Conservation (phyloP, 2,329 filamentous ascomycete genomes). For the Beauveria sp. region DNA sequence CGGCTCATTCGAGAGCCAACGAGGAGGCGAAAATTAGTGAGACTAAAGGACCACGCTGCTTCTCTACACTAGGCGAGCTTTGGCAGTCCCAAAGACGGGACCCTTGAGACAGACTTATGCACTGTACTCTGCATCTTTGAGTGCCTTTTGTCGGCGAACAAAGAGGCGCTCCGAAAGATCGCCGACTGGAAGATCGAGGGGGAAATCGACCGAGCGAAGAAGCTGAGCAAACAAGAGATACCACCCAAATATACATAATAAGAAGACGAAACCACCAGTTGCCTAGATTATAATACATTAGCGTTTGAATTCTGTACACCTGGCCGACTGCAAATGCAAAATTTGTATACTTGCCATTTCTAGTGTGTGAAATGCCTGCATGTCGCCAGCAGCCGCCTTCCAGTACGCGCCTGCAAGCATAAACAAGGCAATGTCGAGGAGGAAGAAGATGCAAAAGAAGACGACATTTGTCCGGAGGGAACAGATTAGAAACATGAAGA, state of each 20-base stretch:
- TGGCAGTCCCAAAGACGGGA: not conserved
- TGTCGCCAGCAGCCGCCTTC: slow-evolving; percentile 14
- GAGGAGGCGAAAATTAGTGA: too few species aligned
- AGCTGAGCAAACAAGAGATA: slow-evolving; percentile 8
- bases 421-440: slow-evolving; percentile 46
- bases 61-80: not conserved
- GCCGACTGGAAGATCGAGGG: slow-evolving; percentile 3
- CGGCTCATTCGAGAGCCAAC: not conserved
- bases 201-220: slow-evolving; percentile 1
- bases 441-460: slow-evolving; percentile 58
- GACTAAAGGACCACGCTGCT: not conserved
- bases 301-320: not conserved
- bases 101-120: not conserved
- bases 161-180: not conserved
- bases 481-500: slow-evolving; percentile 56
- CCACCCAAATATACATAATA: slow-evolving; percentile 9
- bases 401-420: slow-evolving; percentile 52
- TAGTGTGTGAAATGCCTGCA: not conserved
- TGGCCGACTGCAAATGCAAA: not conserved
- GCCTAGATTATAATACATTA: not conserved
- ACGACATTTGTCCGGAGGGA: slow-evolving; percentile 59
- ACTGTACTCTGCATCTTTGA: not conserved
- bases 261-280: not conserved
- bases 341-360: not conserved
- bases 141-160: not conserved